These are phyloP conservation scores for Aspergillus heteromorphus DNA, from an alignment of 495 filamentous ascomycete species.

Conservation along the genomic window DNA sequence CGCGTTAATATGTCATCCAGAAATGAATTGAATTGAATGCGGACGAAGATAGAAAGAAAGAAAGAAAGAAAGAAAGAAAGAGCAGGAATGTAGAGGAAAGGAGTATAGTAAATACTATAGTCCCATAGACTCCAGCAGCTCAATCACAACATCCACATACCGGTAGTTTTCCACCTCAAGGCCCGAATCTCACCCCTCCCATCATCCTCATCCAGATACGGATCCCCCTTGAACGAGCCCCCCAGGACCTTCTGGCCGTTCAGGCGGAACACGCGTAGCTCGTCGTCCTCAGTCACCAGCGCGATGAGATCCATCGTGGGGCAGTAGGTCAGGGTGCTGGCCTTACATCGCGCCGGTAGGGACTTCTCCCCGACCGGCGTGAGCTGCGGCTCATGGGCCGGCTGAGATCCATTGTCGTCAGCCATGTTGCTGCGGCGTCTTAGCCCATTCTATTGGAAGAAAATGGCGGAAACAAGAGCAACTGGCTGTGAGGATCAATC, in stretches of 20 bases:
- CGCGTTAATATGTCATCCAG: neutral
- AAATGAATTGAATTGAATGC: neutral
- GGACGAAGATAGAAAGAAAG: no score
- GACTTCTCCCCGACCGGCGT: constrained; percentile 51
- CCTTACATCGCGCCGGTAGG: constrained; percentile 49
- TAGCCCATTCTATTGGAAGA: constrained; percentile 19
- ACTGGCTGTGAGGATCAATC: neutral
- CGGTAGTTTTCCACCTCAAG: constrained; percentile 75
- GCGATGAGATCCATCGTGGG: constrained; percentile 78
- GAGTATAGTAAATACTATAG: no score
- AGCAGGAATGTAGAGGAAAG: neutral
- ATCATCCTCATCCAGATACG: constrained; percentile 46
- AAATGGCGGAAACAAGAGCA: neutral
- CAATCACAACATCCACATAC: constrained; percentile 35
- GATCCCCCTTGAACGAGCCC: constrained; percentile 41
- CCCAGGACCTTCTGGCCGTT: constrained; percentile 69
- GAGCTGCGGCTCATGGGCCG: constrained; percentile 26
- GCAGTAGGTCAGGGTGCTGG: constrained; percentile 62
- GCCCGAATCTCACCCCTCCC: constrained; percentile 47
- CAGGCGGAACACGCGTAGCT: constrained; percentile 59
- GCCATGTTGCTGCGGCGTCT: constrained; percentile 18
- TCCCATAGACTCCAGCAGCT: no score
- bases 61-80: neutral
- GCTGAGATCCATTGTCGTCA: constrained; percentile 17
- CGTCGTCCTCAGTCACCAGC: constrained; percentile 59